Percentiles rank a stretch among this genome's conserved stretches.
phyloP scores from a whole-genome alignment of 2,329 filamentous ascomycete genomes.

The Phyllosticta paracitricarpa region DNA sequence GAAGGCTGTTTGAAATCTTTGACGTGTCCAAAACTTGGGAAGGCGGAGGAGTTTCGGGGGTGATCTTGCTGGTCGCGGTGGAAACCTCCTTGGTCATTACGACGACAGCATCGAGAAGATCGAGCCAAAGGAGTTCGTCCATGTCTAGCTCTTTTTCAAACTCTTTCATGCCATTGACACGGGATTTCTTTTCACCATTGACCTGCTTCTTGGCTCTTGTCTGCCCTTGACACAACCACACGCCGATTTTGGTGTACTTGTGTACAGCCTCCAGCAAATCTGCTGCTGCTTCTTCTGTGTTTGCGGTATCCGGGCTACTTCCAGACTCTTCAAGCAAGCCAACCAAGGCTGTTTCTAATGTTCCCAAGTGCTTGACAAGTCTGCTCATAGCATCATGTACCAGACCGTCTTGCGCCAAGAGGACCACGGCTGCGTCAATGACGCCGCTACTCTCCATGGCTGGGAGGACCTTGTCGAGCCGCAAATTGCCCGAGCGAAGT shows the following conservation, averaged over 20 bases:
- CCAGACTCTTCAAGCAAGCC: constrained; percentile 58
- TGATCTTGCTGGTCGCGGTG: constrained; percentile 36
- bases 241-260: constrained; percentile 85
- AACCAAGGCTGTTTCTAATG: constrained; percentile 66
- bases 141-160: constrained; percentile 47
- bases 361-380: constrained; percentile 69
- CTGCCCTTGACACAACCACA: constrained; percentile 89
- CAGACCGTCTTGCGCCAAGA: constrained; percentile 83
- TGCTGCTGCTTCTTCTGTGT: constrained; percentile 56
- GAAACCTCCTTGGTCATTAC: constrained; percentile 39
- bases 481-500: constrained; percentile 66
- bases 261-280: constrained; percentile 69
- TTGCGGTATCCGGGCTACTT: constrained; percentile 46
- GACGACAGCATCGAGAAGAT: constrained; percentile 53
- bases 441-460: constrained; percentile 83
- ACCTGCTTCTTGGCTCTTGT: constrained; percentile 45
- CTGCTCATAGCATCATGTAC: constrained; percentile 74
- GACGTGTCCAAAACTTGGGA: constrained; percentile 40
- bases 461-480: constrained; percentile 70
- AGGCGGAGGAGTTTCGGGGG: constrained; percentile 13
- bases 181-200: constrained; percentile 14
- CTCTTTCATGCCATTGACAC: constrained; percentile 24
- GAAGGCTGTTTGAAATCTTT: constrained; percentile 57
- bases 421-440: constrained; percentile 82
- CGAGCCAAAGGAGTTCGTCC: constrained; percentile 57